Evolutionary conservation across 1,284 basidiomycete species (phyloP), one percentile per base, ranked within the genome.

Genomic region (Puccinia novopanici): DNA sequence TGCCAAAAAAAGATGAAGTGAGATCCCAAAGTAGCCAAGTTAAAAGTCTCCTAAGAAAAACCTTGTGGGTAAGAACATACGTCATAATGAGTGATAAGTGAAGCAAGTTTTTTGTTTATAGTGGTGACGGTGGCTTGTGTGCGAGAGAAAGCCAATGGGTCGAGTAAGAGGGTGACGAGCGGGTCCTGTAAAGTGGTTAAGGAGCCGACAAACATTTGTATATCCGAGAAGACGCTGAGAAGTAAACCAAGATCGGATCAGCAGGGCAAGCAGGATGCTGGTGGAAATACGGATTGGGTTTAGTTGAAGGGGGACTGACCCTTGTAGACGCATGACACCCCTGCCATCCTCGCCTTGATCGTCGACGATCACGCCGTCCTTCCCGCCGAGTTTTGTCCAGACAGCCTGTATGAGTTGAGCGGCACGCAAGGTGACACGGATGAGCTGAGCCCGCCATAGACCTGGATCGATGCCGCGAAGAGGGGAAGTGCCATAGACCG

Each of bases 121-220:
- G 78, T 74, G 48, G 40, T 80, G 57, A 80, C 61, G 22, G 78
- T 80, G 54, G 55, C 50, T 67, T 80, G 78, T 24, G 78, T 74
- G 22, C 78, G 78, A 45, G 57, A n/a, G 57, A 80, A 80, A 9
- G 78, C 71, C 17, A 55, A 12, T 5, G 78, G 70, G 48, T 80
- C 78, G 27, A 80, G 55, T 40, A 80, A 59, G 9, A 80, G 45
- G 27, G 42, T 30, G 17, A 71, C n/a, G 9, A 80, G 71, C 22
- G 78, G 71, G 27, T 80, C 78, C 63, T 80, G 78, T 40, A 74
- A 40, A 40, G 78, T 73, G 42, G 78, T 50, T 22, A 80, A 19
- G n/a, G 78, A 80, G 37, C 78, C 78, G 68, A 72, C 40, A 34
- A 80, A 80, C 70, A 80, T 80, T 63, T 73, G 71, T 24, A 80